phyloP scores from a whole-genome alignment of 371 early-diverging fungal species.

The Nosema muscidifuracis region DNA sequence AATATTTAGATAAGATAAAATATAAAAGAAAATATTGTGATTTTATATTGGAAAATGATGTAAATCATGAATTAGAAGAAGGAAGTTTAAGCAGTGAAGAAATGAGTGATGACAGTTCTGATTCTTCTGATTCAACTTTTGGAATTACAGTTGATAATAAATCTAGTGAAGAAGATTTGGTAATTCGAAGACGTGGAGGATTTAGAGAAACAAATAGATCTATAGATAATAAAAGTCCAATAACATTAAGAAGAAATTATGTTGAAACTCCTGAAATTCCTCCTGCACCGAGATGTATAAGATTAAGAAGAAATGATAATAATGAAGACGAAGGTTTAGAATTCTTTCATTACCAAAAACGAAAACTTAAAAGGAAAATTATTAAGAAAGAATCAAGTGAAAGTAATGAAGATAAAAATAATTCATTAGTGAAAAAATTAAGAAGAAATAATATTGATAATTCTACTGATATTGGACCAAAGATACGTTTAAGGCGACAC shows the following conservation, averaged over 20 bases:
- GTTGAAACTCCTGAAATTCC: background rate
- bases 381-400: background rate
- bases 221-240: background rate
- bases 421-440: background rate
- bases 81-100: background rate
- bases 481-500: background rate
- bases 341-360: background rate
- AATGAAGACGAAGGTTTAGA: background rate
- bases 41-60: background rate
- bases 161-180: background rate
- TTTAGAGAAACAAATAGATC: background rate
- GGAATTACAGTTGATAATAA: background rate
- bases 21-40: slow-evolving; percentile 26
- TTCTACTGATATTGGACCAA: background rate
- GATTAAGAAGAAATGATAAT: slow-evolving; percentile 3
- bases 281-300: background rate
- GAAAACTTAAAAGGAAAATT: background rate
- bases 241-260: background rate
- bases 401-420: background rate
- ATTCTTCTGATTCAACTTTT: background rate
- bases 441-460: background rate
- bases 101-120: background rate
- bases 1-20: slow-evolving; percentile 9
- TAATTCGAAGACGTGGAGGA: background rate
- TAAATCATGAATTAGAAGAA: background rate